Evolutionary conservation across 2,329 filamentous ascomycete genomes (phyloP), one percentile per base, ranked within the genome.

Genomic region (Furcasterigmium sp.): DNA sequence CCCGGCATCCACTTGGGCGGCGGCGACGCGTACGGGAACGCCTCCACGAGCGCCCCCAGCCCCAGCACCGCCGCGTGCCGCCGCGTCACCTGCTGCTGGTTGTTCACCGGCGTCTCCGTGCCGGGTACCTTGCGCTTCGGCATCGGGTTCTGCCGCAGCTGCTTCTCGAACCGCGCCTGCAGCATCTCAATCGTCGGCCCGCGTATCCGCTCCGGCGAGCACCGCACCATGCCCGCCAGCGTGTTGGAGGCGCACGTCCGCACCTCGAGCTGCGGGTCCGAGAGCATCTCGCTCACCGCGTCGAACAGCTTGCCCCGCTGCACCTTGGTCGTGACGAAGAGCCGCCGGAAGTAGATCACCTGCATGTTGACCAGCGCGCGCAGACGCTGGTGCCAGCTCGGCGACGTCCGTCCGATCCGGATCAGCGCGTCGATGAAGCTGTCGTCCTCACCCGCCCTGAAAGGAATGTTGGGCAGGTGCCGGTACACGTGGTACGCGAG

Each of bases 351-450:
- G 71, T 96, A 98, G 54, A 98, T 85, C 51, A 97, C 91, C 58
- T 98, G 94, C 74, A 98, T 96, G 67, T 97, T 97, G 67, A 98
- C 91, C 53, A 98, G 80, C 35, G 95, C 89, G 20, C 94, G 82
- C 30, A 98, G 76, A 37, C 93, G 86, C 67, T 98, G 93, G 64
- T 98, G 93, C 93, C 93, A 98, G 44, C 87, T 93, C 3, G 81
- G 69, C 1, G 91, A 87, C 8, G 80, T 85, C 56, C 84, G 87
- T 37, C 93, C 93, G 39, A 98, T 93, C 42, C 84, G 82, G 53
- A 97, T 90, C 35, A 98, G 78, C 1, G 87, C 85, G 17, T 83
- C 79, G 54, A 96, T 90, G 60, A 98, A 95, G 1, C 80, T 78
- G 4, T 80, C 80, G 54, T 95, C 89, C 61, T 96, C 87, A 45